phyloP scores from a whole-genome alignment of 371 early-diverging fungal genomes.

The Mucor velutinosus region DNA sequence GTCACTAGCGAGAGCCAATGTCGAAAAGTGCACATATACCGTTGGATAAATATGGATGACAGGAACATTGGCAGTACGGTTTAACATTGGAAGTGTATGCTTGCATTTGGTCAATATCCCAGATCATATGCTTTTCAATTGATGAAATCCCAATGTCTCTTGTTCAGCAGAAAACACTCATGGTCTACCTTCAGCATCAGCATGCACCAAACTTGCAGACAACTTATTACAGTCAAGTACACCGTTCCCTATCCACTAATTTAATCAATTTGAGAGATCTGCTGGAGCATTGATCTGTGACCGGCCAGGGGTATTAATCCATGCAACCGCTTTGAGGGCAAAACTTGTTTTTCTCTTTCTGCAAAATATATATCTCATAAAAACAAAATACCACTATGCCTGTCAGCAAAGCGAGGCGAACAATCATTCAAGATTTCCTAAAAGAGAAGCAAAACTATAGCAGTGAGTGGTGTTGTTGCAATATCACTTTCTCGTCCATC shows the following conservation, averaged over 20 bases:
- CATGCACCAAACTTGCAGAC: no score
- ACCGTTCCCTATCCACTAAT: not conserved
- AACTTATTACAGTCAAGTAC: no score
- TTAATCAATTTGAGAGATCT: not conserved
- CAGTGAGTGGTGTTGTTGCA: constrained; percentile 25
- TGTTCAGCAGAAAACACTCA: no score
- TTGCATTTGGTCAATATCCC: no score
- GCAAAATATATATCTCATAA: not conserved
- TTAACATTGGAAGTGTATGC: no score
- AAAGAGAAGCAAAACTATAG: constrained; percentile 16
- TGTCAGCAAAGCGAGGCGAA: constrained; percentile 12
- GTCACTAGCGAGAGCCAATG: no score
- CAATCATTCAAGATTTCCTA: constrained; percentile 20
- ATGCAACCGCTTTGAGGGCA: not conserved
- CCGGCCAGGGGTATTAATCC: not conserved
- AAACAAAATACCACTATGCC: not conserved
- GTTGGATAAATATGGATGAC: no score
- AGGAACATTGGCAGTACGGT: no score
- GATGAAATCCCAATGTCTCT: no score
- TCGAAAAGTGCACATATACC: no score
- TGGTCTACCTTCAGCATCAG: no score
- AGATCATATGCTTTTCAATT: no score
- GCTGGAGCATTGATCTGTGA: not conserved
- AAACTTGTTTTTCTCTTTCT: not conserved
- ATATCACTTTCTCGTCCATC: constrained; percentile 2